Evolutionary conservation across 148 eudicot species (phyloP).

Genomic region (Cornus controversa): DNA sequence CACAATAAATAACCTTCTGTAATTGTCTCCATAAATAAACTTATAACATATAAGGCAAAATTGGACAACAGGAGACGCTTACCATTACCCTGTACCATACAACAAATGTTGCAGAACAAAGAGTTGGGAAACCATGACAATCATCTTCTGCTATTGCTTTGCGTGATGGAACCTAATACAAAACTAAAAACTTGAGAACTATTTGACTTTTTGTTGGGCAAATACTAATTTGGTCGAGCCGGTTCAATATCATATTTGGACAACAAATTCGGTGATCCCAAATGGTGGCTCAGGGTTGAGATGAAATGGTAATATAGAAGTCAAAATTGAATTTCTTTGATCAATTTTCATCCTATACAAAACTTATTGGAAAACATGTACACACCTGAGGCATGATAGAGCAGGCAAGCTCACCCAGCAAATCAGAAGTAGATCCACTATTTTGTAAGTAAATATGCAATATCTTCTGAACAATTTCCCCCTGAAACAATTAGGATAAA

Average conservation of each 20-base stretch:
- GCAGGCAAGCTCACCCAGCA: slow-evolving; percentile 45
- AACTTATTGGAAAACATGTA: slow-evolving; percentile 1
- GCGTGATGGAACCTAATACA: slow-evolving; percentile 31
- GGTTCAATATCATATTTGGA: neutral
- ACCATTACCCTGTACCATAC: slow-evolving; percentile 62
- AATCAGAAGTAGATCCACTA: slow-evolving; percentile 36
- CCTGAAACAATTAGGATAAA: slow-evolving; percentile 32
- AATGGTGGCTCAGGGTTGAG: neutral
- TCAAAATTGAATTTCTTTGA: neutral
- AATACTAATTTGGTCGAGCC: neutral
- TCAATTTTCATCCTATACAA: neutral
- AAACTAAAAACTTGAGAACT: neutral
- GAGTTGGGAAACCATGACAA: slow-evolving; percentile 40
- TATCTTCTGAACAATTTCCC: slow-evolving; percentile 46
- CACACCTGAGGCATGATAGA: slow-evolving; percentile 50
- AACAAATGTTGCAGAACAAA: slow-evolving; percentile 45
- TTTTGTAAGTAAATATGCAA: slow-evolving; percentile 43
- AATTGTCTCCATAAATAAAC: slow-evolving; percentile 3
- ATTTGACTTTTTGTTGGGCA: neutral
- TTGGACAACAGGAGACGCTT: slow-evolving; percentile 3
- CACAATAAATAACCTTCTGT: slow-evolving; percentile 14
- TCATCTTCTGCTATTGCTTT: slow-evolving; percentile 29
- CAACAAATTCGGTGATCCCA: neutral
- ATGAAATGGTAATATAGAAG: neutral
- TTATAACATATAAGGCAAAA: neutral